A percentile compares a stretch with the other conserved stretches of the same genome.
Conservation (phyloP, 495 filamentous ascomycete species). For the Aspergillus cristatus region DNA sequence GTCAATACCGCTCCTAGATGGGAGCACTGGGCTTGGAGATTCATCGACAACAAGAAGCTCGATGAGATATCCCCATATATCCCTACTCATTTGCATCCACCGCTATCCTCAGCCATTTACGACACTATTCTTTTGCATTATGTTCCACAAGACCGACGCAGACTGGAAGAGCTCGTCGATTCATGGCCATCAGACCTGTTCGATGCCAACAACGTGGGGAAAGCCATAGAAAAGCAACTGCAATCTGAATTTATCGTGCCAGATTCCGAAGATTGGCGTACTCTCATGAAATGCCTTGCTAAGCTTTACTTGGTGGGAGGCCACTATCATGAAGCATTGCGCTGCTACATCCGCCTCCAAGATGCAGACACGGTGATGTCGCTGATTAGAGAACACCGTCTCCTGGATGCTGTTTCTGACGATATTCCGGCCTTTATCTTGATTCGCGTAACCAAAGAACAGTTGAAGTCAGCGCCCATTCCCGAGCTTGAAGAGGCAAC, state of each 20-base stretch:
- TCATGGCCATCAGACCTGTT: conserved; percentile 81
- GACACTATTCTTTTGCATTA: conserved; percentile 83
- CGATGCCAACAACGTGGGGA: conserved; percentile 58
- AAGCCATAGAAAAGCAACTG: conserved; percentile 65
- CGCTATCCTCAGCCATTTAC: conserved; percentile 74
- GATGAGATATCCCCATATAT: conserved; percentile 84
- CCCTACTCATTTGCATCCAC: conserved; percentile 65
- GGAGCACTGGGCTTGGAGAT: conserved; percentile 92
- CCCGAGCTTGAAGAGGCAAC: conserved; percentile 68
- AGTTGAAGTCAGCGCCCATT: conserved; percentile 54
- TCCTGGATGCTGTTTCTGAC: conserved; percentile 77
- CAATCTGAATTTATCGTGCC: conserved; percentile 56
- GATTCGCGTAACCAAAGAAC: conserved; percentile 69
- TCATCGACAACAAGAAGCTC: conserved; percentile 72
- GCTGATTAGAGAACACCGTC: conserved; percentile 71
- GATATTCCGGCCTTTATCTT: conserved; percentile 84
- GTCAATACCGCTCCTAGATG: conserved; percentile 68
- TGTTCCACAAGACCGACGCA: conserved; percentile 55
- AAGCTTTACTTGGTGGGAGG: conserved; percentile 73
- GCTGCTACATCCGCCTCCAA: conserved; percentile 80
- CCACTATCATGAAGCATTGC: conserved; percentile 71
- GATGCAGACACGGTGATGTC: conserved; percentile 84
- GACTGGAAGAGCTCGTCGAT: conserved; percentile 70
- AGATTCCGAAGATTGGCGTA: conserved; percentile 74
- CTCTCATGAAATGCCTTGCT: conserved; percentile 72